Percentiles rank a stretch among this genome's conserved stretches.
Conservation (phyloP, 2,329 filamentous ascomycete species). For the Catunica adiposa region DNA sequence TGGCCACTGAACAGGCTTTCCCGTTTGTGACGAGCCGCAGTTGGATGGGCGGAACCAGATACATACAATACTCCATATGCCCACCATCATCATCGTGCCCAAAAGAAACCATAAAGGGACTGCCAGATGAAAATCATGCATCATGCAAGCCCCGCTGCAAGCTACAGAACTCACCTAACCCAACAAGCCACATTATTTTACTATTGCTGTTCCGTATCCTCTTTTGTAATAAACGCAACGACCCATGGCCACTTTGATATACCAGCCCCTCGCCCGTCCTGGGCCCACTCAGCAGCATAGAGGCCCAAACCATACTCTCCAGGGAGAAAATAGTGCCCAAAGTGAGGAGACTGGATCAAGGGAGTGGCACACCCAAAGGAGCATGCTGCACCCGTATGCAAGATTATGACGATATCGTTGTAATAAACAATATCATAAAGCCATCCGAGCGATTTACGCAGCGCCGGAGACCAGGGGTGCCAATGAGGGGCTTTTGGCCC, state of each 20-base stretch:
- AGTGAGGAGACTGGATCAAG: not conserved
- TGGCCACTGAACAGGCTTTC: too few relatives aligned
- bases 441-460: not conserved
- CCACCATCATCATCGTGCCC: too few relatives aligned
- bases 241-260: not conserved
- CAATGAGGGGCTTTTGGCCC: too few relatives aligned
- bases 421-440: not conserved
- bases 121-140: too few relatives aligned
- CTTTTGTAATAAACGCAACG: too few relatives aligned
- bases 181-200: not conserved
- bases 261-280: not conserved
- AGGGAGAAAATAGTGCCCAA: not conserved
- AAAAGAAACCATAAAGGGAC: too few relatives aligned
- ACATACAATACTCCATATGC: too few relatives aligned
- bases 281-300: not conserved
- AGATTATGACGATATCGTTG: constrained; percentile 1
- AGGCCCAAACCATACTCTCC: not conserved
- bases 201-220: not conserved
- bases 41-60: too few relatives aligned
- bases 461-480: not conserved
- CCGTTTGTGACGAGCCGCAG: too few relatives aligned
- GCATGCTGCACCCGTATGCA: not conserved
- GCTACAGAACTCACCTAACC: not conserved
- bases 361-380: not conserved
- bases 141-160: not conserved